Evolutionary conservation across 2,329 filamentous ascomycete species (phyloP), one percentile per base, ranked within the genome.

Genomic region (Fusarium armeniacum): DNA sequence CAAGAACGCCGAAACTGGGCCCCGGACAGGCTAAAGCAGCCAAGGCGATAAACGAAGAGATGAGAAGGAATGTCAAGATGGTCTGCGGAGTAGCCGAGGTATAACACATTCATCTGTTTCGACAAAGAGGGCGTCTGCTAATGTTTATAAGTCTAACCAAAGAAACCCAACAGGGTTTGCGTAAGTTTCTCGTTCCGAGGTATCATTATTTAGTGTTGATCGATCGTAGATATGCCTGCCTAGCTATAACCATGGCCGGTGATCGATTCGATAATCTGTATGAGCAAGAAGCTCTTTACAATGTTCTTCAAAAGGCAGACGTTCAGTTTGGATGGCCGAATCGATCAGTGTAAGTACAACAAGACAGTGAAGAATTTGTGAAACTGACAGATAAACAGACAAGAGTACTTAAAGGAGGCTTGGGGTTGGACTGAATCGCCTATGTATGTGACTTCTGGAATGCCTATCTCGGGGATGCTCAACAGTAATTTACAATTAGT

Each of bases 211-310:
- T 18, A 6, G 9, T 1, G 11, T 51, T 73, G 26, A 73, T 13
- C 3, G 9, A 11, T 50, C 18, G 4, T 12, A 76, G 75, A 50
- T 76, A 76, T 16, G 76, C 71, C 4, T 76, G 69, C 22, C 64
- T 77, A 1, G 73, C 76, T 7, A 76, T 77, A 2, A 71, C 74
- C 1, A 75, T 76, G 75, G 76, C 73, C 4, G 81, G 81, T 9
- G 81, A 82, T 57, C 76, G 80, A 24, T 83, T 83, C 52, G 75
- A 72, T 4, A 74, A 78, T 9, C 67, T 71, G 8, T 68, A 65
- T 15, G 81, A 82, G 55, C 81, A 82, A 45, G 75, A 81, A 46
- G 79, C 78, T 11, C 62, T 83, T 10, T 72, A 81, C 9, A 70
- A 74, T 5, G 72, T 83, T 9, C 68, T 83, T 33, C 62, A 73